Base-by-base conservation (phyloP, 1,284 basidiomycete species). In the Fomes fomentarius region DNA sequence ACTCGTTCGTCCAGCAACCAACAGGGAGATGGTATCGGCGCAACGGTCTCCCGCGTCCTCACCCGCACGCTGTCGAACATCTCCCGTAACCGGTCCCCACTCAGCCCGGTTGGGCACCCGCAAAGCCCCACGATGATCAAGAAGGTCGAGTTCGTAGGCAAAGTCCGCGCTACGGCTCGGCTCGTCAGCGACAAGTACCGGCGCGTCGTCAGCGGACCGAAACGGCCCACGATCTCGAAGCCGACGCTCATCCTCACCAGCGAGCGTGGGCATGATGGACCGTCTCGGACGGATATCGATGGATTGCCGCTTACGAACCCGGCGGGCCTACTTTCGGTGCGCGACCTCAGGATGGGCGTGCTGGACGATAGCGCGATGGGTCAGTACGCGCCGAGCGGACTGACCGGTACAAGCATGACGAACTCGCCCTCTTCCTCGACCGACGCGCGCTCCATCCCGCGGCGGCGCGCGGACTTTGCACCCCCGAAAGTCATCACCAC, bases 401-500 rank as follows among this genome's bases (percentile, higher is more conserved):
- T 64, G 34, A 65, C 65, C 3, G n/a, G n/a, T n/a, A n/a, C n/a
- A n/a, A 69, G 66, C 48, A 62, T 73, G 22, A 61, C 58, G 1
- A 75, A 76, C 34, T 87, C 86, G 3, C 84, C 84, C 5, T 85
- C 85, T 2, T 77, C 76, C 21, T 89, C 86, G 19, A 86, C 82
- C 1, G 83, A 74, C 14, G 78, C 76, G 17, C 76, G 79, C 39
- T 88, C 87, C 6, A 84, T 87, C 53, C 85, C 86, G n/a, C 76
- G 80, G 35, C 74, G 85, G 37, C 75, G 86, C 52, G 77, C 83
- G 0, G 86, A 89, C 68, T 88, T 89, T 64, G 82, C 73, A 8
- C 79, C 80, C 19, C 80, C 81, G 6, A 76, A 45, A 31, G 41
- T 56, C 11, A 38, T 63, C 43, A 57, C 57, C 30, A 57, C 62